Base-by-base conservation (phyloP, 768 basidiomycete genomes). In the Fomitopsis pulvina region DNA sequence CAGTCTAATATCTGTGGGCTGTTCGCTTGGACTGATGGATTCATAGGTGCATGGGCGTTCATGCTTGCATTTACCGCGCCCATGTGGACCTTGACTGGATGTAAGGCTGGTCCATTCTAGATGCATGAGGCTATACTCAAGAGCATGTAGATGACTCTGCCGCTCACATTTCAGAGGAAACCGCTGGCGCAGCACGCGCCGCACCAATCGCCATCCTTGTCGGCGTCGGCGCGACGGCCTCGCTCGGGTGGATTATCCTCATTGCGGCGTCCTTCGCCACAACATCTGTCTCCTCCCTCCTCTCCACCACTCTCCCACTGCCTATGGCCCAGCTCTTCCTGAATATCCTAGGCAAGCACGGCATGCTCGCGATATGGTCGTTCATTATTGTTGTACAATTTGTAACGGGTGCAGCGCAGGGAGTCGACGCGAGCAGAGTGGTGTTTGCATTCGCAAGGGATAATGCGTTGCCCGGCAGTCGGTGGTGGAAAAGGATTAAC, bases 81-180 rank as follows among this genome's bases (percentile, higher is more conserved):
- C 0, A 87, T 87, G 85, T 87, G 85, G 85, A 85, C 83, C 2
- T 65, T 87, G 48, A 87, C 85, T 2, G 85, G 85, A 52, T 87
- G 85, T 85, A 57, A 81, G n/a, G n/a, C n/a, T n/a, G n/a, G n/a
- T n/a, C n/a, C n/a, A n/a, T n/a, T n/a, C n/a, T n/a, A n/a, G n/a
- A n/a, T n/a, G n/a, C n/a, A n/a, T n/a, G n/a, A n/a, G n/a, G n/a
- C n/a, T 20, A 16, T 9, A 44, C 14, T 26, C 7, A 7, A 39
- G 2, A 18, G 22, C 43, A 22, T 30, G 11, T 53, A 86, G 85
- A 87, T 54, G 85, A 87, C 58, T 87, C 85, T 29, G 85, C 85
- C 5, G 83, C 82, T 24, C 85, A 87, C 55, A 80, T 87, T 41
- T 77, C 84, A 18, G 85, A 87, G 66, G 85, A 87, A 63, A 78